These are phyloP conservation scores for Breviolum minutum DNA, from an alignment of 73 alveolate genomes.

Conservation along the genomic window DNA sequence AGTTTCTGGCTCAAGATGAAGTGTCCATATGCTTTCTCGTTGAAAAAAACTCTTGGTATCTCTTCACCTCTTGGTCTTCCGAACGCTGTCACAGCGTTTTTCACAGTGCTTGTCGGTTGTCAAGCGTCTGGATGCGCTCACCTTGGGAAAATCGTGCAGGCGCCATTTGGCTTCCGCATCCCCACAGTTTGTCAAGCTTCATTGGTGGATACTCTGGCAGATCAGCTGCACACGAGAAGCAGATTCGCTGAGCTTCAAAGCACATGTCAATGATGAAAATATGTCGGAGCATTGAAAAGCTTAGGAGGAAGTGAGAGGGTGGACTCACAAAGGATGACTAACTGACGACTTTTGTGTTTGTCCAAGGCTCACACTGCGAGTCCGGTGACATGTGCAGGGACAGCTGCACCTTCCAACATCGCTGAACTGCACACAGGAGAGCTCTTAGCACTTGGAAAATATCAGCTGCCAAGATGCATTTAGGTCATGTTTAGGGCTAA, in stretches of 20 bases:
- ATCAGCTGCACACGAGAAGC: background rate
- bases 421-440: background rate
- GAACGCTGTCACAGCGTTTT: too few species aligned
- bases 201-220: background rate
- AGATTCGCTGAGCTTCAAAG: background rate
- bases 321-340: too few species aligned
- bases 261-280: background rate
- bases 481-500: background rate
- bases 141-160: background rate
- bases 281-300: background rate
- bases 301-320: too few species aligned
- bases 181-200: constrained; percentile 51
- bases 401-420: constrained; percentile 10
- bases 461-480: background rate
- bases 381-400: constrained; percentile 1
- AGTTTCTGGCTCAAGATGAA: background rate
- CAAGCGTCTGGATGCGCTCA: too few species aligned
- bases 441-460: constrained; percentile 28
- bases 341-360: too few species aligned
- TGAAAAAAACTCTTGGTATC: too few species aligned
- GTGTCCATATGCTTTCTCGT: too few species aligned
- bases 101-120: too few species aligned
- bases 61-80: too few species aligned
- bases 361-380: background rate
- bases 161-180: constrained; percentile 65